These are phyloP conservation scores for Ramalina intermedia DNA, from an alignment of 495 filamentous ascomycete species.

Conservation along the genomic window DNA sequence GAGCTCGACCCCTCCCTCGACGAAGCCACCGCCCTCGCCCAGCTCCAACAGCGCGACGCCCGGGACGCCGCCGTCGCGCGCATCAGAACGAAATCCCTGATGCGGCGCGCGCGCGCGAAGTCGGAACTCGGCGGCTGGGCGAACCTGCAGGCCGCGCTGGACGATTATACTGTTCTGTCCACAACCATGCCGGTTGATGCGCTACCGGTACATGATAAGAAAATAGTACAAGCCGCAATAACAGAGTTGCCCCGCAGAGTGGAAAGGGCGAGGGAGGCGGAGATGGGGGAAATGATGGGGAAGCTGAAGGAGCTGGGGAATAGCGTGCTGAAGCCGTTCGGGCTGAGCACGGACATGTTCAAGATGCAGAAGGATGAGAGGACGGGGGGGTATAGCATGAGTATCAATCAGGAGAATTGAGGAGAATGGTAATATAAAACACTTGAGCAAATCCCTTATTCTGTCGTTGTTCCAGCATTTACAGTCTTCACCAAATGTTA, in stretches of 20 bases:
- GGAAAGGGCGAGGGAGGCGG: conserved; percentile 63
- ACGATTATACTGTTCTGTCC: conserved; percentile 24
- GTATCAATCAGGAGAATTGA: conserved; percentile 42
- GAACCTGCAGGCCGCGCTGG: conserved; percentile 64
- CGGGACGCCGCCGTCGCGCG: conserved; percentile 51
- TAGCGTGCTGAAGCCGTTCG: conserved; percentile 83
- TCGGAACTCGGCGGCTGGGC: conserved; percentile 63
- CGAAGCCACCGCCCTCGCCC: conserved; percentile 45
- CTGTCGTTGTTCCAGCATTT: no score
- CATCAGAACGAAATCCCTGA: conserved; percentile 69
- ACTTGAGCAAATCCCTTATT: no score
- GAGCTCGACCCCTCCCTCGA: conserved; percentile 42
- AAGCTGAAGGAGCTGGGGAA: conserved; percentile 92
- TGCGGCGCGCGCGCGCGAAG: conserved; percentile 68
- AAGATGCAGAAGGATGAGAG: conserved; percentile 82
- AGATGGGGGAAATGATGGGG: conserved; percentile 91
- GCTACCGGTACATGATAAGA: conserved; percentile 47
- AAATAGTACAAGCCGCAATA: conserved; percentile 51
- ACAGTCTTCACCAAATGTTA: no score
- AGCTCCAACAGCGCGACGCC: conserved; percentile 33
- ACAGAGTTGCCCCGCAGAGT: conserved; percentile 47
- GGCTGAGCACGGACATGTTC: conserved; percentile 83
- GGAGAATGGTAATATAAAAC: no score
- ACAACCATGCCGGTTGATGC: conserved; percentile 23
- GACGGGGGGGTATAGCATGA: conserved; percentile 85